Base-by-base conservation (phyloP, 139 green algal species). In the Haematococcus lacustris region DNA sequence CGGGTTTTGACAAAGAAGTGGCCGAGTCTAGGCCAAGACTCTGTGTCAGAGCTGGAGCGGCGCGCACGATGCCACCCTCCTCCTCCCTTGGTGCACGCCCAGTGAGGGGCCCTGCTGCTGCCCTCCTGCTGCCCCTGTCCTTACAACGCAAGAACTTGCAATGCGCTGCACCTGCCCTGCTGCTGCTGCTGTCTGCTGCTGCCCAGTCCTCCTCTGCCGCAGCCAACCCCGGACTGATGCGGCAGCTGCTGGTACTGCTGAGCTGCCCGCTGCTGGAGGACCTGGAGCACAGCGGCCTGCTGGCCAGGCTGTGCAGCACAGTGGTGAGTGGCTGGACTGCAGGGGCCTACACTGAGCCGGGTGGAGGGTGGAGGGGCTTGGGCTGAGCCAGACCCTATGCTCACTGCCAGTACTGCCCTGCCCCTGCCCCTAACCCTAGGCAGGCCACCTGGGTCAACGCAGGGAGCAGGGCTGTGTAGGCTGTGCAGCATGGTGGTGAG, bases 191-290 rank as follows among this genome's bases (percentile, higher is more conserved):
- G n/a, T n/a, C n/a, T n/a, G n/a, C n/a, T n/a, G n/a, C n/a, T n/a
- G n/a, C n/a, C n/a, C 67, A 72, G 67, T 63, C 67, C n/a, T 23
- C 21, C n/a, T 51, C 76, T 6, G 1, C 51, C 26, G 53, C 51
- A 0, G 53, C 73, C 76, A 81, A 81, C 66, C 76, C 76, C 7
- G 71, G 70, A 6, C 53, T 77, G 38, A 1, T 70, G 23, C 76
- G 76, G 5, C 76, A 81, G 76, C 40, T 78, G 35, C 40, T 61
- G 0, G 65, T 75, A 30, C 73, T 85, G 40, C 73, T 85, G 53
- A 65, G 71, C 26, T 77, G 74, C 70, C 80, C 80, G 5, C 59
- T 78, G 74, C 66, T 85, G 37, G 61, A 79, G 32, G 47, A 73
- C 28, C 50, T 65, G 9, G 80, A 85, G 60, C 68, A 71, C 21